phyloP scores from a whole-genome alignment of 139 green algal genomes.

The Coelastrella sp. region DNA sequence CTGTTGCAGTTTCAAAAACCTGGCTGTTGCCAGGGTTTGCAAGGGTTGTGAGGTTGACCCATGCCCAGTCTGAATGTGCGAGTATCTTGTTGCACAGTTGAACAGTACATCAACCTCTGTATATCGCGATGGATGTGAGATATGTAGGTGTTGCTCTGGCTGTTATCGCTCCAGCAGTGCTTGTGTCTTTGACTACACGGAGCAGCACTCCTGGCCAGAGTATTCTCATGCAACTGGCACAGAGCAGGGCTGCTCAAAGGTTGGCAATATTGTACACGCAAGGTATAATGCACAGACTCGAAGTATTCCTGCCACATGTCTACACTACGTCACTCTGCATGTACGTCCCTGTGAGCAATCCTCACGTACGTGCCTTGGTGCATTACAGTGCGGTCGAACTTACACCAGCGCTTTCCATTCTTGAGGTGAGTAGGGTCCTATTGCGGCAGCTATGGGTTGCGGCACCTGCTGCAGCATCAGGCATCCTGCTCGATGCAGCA shows the following conservation, averaged over 20 bases:
- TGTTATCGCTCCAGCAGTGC: neutral
- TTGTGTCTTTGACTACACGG: neutral
- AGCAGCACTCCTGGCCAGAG: neutral
- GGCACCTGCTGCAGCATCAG: too few relatives aligned
- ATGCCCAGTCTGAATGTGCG: neutral
- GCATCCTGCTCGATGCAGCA: too few relatives aligned
- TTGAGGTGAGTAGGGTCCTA: neutral
- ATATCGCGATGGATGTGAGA: neutral
- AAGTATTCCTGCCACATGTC: too few relatives aligned
- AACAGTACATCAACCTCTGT: too few relatives aligned
- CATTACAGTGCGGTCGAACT: slow-evolving; percentile 6
- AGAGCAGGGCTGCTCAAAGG: slow-evolving; percentile 34
- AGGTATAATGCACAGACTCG: neutral
- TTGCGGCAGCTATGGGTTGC: neutral
- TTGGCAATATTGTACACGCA: slow-evolving; percentile 30
- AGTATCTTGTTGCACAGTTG: neutral
- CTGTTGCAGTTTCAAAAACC: too few relatives aligned
- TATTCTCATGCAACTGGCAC: slow-evolving; percentile 18
- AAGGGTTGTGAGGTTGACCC: neutral
- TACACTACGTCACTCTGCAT: too few relatives aligned
- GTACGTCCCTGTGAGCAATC: too few relatives aligned
- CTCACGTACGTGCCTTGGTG: neutral
- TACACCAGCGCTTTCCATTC: slow-evolving; percentile 9
- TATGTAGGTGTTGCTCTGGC: neutral
- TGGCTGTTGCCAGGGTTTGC: too few relatives aligned